Evolutionary conservation across 176 grass and related monocot species (phyloP).

Genomic region (Themeda triandra): DNA sequence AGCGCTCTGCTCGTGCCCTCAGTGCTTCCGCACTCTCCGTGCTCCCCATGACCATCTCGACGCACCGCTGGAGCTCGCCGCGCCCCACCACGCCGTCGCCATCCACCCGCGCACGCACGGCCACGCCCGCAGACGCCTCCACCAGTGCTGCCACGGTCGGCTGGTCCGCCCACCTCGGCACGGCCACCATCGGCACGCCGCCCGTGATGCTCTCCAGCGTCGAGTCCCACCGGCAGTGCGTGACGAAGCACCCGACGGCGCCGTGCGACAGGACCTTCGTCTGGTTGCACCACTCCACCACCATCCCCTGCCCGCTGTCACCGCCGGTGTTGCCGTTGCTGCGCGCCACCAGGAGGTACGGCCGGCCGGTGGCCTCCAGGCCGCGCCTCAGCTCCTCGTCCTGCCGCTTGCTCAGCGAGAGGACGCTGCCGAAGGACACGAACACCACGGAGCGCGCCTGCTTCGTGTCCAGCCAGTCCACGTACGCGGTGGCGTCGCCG

Average conservation of each 20-base stretch:
- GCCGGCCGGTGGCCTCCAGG: slow-evolving; percentile 19
- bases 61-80: slow-evolving; percentile 41
- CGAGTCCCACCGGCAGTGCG: slow-evolving; percentile 73
- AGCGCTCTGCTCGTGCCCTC: slow-evolving; percentile 4
- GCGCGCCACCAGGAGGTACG: slow-evolving; percentile 49
- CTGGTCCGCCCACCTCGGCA: slow-evolving; percentile 49
- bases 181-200: slow-evolving; percentile 45
- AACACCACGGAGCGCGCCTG: slow-evolving; percentile 51
- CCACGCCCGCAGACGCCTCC: slow-evolving; percentile 31
- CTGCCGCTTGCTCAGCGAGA: slow-evolving; percentile 10
- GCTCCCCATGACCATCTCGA: slow-evolving; percentile 33
- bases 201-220: slow-evolving; percentile 41
- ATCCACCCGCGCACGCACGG: slow-evolving; percentile 22
- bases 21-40: neutral
- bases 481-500: slow-evolving; percentile 12
- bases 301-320: neutral
- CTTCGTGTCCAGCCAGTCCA: slow-evolving; percentile 41
- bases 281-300: slow-evolving; percentile 59
- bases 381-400: slow-evolving; percentile 32
- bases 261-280: slow-evolving; percentile 35
- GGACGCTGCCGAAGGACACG: slow-evolving; percentile 47
- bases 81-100: slow-evolving; percentile 17
- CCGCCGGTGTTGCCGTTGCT: too few relatives aligned
- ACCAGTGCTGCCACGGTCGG: slow-evolving; percentile 38
- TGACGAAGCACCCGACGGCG: slow-evolving; percentile 43